phyloP scores from a whole-genome alignment of 768 basidiomycete genomes.

The Leucosporidium yakuticum region DNA sequence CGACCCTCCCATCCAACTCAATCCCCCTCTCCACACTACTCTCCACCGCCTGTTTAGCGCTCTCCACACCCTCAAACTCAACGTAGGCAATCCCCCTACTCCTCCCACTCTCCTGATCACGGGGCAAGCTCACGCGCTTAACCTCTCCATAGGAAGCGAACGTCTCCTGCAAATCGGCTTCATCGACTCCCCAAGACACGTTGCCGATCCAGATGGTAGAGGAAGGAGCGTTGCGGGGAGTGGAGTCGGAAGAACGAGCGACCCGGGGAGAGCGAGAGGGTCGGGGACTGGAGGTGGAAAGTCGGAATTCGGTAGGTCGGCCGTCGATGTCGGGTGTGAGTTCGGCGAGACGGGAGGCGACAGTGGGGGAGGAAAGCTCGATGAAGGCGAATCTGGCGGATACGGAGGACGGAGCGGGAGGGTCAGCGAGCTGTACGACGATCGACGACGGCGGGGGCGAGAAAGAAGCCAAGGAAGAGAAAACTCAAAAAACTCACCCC shows the following conservation, averaged over 20 bases:
- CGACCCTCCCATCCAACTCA: conserved; percentile 13
- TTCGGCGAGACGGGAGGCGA: conserved; percentile 62
- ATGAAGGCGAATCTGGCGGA: conserved; percentile 37
- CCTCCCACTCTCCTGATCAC: conserved; percentile 79
- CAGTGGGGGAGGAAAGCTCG: conserved; percentile 43
- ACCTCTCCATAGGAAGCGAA: conserved; percentile 88
- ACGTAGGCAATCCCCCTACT: conserved; percentile 95
- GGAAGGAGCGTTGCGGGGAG: conserved; percentile 60
- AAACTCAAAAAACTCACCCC: conserved; percentile 16
- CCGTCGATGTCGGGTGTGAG: conserved; percentile 85
- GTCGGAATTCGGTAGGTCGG: conserved; percentile 75
- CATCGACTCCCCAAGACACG: conserved; percentile 68
- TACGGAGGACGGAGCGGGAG: background rate
- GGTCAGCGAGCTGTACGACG: too few species aligned
- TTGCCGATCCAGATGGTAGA: conserved; percentile 83
- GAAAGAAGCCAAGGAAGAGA: background rate
- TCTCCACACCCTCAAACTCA: conserved; percentile 74
- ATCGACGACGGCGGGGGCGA: too few species aligned
- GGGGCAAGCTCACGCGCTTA: conserved; percentile 66
- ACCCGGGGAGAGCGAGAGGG: background rate
- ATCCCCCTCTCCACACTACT: conserved; percentile 9
- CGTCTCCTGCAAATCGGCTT: conserved; percentile 77
- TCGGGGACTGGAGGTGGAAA: conserved; percentile 52
- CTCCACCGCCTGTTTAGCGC: conserved; percentile 66
- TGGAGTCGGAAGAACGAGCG: conserved; percentile 9